phyloP scores from a whole-genome alignment of 1,284 basidiomycete species.

The Chiua sp. region DNA sequence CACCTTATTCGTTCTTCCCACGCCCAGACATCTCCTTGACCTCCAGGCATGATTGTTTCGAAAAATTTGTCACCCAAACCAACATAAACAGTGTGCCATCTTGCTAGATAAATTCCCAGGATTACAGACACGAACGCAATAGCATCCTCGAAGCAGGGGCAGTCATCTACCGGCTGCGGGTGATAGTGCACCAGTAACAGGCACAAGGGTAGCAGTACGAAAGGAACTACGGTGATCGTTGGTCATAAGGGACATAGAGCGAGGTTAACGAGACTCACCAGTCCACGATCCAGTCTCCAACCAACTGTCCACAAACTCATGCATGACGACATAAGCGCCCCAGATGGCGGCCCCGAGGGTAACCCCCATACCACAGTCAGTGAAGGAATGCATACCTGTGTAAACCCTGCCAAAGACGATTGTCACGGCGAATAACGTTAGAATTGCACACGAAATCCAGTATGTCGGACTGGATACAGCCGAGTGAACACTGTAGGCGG shows the following conservation, averaged over 20 bases:
- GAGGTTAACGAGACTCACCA: slow-evolving; percentile 43
- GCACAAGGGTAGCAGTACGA: slow-evolving; percentile 66
- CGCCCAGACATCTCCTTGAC: slow-evolving; percentile 48
- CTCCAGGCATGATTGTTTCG: slow-evolving; percentile 61
- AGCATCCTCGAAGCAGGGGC: slow-evolving; percentile 98
- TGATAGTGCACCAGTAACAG: slow-evolving; percentile 86
- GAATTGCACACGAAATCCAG: slow-evolving; percentile 45
- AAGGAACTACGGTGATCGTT: slow-evolving; percentile 56
- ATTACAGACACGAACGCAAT: slow-evolving; percentile 91
- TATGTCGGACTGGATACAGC: slow-evolving; percentile 53
- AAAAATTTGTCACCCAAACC: slow-evolving; percentile 41
- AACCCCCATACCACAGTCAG: slow-evolving; percentile 75
- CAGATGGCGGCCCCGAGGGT: slow-evolving; percentile 73
- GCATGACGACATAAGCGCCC: slow-evolving; percentile 51
- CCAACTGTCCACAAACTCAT: slow-evolving; percentile 54
- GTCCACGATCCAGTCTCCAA: slow-evolving; percentile 55
- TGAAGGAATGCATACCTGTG: slow-evolving; percentile 90
- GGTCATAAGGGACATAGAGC: background rate
- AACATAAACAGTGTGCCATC: slow-evolving; percentile 58
- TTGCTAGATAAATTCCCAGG: slow-evolving; percentile 74
- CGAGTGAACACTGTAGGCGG: slow-evolving; percentile 40
- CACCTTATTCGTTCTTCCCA: slow-evolving; percentile 57
- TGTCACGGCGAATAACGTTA: slow-evolving; percentile 71
- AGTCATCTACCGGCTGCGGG: slow-evolving; percentile 94
- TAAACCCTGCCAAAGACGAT: slow-evolving; percentile 93